phyloP scores from a whole-genome alignment of 176 grass and related monocot species.

The Triticum dicoccoides region DNA sequence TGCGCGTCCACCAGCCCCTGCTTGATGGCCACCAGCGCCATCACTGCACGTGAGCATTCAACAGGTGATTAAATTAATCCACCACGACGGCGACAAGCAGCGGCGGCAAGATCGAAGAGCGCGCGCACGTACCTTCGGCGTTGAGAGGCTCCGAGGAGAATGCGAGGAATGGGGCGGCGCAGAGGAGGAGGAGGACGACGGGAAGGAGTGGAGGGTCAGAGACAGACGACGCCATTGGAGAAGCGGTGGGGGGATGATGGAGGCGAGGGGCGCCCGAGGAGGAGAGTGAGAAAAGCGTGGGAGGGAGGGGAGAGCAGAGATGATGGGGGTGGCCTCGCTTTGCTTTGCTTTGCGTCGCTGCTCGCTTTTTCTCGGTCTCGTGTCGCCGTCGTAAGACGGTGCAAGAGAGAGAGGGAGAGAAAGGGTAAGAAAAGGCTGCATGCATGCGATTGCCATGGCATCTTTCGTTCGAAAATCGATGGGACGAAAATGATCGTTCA shows the following conservation, averaged over 20 bases:
- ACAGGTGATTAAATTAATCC: background rate
- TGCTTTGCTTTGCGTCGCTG: background rate
- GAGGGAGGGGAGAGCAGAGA: background rate
- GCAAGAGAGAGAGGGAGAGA: background rate
- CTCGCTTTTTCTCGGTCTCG: conserved; percentile 46
- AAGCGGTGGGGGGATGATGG: conserved; percentile 26
- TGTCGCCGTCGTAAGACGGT: conserved; percentile 32
- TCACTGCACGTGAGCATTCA: conserved; percentile 45
- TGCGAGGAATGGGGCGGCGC: conserved; percentile 13
- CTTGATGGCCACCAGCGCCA: conserved; percentile 82
- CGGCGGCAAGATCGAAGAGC: background rate
- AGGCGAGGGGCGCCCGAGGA: conserved; percentile 12
- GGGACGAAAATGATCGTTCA: conserved; percentile 22
- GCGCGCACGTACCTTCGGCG: conserved; percentile 53
- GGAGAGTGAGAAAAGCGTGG: conserved; percentile 12
- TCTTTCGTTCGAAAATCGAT: conserved; percentile 26
- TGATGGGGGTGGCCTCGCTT: conserved; percentile 8
- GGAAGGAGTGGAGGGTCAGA: background rate
- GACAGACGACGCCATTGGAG: background rate
- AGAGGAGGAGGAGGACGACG: conserved; percentile 31
- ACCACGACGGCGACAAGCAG: background rate
- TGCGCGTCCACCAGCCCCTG: conserved; percentile 72
- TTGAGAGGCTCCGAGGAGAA: conserved; percentile 67
- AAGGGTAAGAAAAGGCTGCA: background rate
- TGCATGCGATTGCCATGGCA: conserved; percentile 8